phyloP scores from a whole-genome alignment of 2,329 filamentous ascomycete species.

The Colletotrichum nymphaeae region DNA sequence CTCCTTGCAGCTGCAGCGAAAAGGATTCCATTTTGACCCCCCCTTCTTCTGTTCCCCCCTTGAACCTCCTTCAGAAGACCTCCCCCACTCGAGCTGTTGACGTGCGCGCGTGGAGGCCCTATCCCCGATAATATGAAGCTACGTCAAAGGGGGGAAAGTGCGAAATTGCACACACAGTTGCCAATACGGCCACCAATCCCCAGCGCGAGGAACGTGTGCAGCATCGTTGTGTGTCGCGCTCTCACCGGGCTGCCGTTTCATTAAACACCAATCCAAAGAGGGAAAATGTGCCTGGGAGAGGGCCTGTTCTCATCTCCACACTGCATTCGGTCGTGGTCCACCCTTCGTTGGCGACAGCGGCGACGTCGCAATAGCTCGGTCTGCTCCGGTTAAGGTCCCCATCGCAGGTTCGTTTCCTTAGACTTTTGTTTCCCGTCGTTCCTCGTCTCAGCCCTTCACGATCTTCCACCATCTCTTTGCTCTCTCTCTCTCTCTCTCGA shows the following conservation, averaged over 20 bases:
- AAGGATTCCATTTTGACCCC: slow-evolving; percentile 5
- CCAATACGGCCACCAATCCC: slow-evolving; percentile 5
- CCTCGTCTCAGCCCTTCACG: neutral
- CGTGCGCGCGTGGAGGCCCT: slow-evolving; percentile 33
- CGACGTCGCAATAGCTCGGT: slow-evolving; percentile 34
- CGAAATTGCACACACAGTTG: slow-evolving; percentile 24
- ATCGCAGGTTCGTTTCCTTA: slow-evolving; percentile 11
- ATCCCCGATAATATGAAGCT: slow-evolving; percentile 5
- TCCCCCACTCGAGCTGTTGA: slow-evolving; percentile 14
- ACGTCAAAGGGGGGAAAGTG: slow-evolving; percentile 22
- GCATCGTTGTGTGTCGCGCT: slow-evolving; percentile 9
- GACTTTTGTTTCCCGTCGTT: slow-evolving; percentile 23
- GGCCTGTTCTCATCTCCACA: slow-evolving; percentile 35
- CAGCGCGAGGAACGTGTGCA: neutral
- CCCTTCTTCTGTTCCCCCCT: neutral
- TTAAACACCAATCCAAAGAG: slow-evolving; percentile 31
- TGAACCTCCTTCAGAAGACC: neutral
- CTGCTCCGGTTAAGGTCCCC: slow-evolving; percentile 27
- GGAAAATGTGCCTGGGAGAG: slow-evolving; percentile 20
- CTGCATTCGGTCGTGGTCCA: slow-evolving; percentile 26
- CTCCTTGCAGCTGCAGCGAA: slow-evolving; percentile 27
- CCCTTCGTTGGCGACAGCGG: slow-evolving; percentile 15
- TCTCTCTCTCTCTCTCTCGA: neutral
- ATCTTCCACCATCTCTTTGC: slow-evolving; percentile 6
- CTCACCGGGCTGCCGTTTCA: slow-evolving; percentile 32